These are phyloP conservation scores for Myotisia sp. DNA, from an alignment of 2,329 filamentous ascomycete species.

Conservation along the genomic window DNA sequence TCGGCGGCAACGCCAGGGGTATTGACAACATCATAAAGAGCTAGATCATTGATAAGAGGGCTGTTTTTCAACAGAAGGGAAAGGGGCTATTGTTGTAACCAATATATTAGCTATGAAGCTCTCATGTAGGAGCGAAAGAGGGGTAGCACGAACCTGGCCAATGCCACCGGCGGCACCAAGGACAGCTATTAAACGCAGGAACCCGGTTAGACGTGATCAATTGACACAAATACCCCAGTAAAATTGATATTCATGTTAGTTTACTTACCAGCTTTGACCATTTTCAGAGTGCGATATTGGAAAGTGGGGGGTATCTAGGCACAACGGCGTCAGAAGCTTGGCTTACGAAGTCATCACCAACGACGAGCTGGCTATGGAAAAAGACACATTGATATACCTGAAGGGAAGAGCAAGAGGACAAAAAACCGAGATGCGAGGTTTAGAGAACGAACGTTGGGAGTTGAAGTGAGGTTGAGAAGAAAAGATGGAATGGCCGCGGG, in stretches of 20 bases:
- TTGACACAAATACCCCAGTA: neutral
- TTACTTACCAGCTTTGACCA: constrained; percentile 34
- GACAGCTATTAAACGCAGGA: constrained; percentile 57
- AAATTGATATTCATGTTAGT: neutral
- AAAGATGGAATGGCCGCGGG: no score
- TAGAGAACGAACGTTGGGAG: no score
- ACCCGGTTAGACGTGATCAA: neutral
- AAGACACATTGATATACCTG: no score
- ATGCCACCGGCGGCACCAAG: constrained; percentile 96
- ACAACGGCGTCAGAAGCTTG: no score
- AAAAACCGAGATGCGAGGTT: no score
- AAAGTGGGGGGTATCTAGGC: no score
- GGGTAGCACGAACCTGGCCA: constrained; percentile 58
- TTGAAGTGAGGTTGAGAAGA: no score
- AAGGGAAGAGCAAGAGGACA: no score
- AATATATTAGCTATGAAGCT: constrained; percentile 1
- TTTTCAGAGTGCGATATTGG: constrained; percentile 23
- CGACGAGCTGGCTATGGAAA: no score
- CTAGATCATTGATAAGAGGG: constrained; percentile 77
- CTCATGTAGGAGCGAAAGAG: neutral
- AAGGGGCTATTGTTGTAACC: constrained; percentile 55
- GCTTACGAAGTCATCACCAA: no score
- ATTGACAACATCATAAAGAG: constrained; percentile 99
- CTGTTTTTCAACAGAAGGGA: constrained; percentile 90
- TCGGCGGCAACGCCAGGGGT: constrained; percentile 91